Evolutionary conservation across 495 filamentous ascomycete species (phyloP), one percentile per base, ranked within the genome.

Genomic region (Lineolata rhizophorae): DNA sequence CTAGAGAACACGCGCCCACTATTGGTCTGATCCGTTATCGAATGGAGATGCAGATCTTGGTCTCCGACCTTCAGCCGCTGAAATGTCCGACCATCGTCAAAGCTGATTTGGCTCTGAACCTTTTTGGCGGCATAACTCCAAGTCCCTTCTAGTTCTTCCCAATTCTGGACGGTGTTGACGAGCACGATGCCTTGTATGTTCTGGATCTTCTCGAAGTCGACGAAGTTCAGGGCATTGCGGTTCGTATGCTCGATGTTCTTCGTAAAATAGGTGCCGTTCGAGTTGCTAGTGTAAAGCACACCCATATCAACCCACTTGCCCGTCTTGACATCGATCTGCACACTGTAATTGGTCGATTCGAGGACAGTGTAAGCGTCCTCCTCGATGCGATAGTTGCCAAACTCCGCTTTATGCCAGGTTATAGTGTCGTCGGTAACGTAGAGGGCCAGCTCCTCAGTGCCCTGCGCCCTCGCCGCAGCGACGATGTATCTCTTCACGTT

Each of bases 331-430:
- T 95, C 83, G 25, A 97, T 70, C 50, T 94, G 83, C 37, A 97
- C 80, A 55, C 84, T 92, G 58, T 95, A 92, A 41, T 91, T 79
- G 12, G 87, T 94, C 39, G 80, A 84, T 54, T 94, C 85, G 18
- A 97, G 60, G 15, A 95, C 61, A 1, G 87, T 97, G 47, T 94
- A 97, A 10, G 79, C 81, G 44, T 87, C 67, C 48, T 94, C 65
- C 42, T 76, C 65, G 16, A 97, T 49, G 27, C 69, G 72, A 47
- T 84, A 78, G 18, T 67, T 62, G 19, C 73, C 74, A 51, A 97
- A 95, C 39, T 85, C 63, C 30, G 85, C 87, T n/a, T 79, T 71
- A 46, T 92, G 76, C 87, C 87, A 97, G 18, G 61, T 72, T 19
- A 60, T 55, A 18, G 80, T 67, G 47, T 97, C 83, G 41, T 76